These are phyloP conservation scores for Heterobasidion parviporum DNA, from an alignment of 1,284 basidiomycete species.

Conservation along the genomic window DNA sequence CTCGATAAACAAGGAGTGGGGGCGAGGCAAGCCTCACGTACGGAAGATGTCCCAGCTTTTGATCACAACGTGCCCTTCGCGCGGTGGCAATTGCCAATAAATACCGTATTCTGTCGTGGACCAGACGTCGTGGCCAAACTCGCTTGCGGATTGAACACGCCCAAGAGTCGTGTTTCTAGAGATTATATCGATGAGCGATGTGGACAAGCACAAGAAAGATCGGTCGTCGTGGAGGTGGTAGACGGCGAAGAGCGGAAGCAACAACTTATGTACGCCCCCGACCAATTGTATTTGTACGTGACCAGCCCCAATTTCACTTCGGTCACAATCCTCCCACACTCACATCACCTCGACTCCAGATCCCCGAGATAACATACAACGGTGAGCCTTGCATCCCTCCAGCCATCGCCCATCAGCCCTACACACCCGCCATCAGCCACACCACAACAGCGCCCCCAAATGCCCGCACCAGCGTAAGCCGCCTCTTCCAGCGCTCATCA, in stretches of 20 bases:
- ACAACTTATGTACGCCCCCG: not conserved
- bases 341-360: not conserved
- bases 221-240: not conserved
- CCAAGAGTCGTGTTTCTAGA: not conserved
- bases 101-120: slow-evolving; percentile 5
- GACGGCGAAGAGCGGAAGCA: not conserved
- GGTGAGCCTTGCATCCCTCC: no score
- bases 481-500: not conserved
- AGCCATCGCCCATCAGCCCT: no score
- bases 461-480: no score
- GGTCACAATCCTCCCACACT: not conserved
- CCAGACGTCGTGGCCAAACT: not conserved
- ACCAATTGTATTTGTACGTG: not conserved
- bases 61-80: slow-evolving; percentile 66
- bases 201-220: not conserved
- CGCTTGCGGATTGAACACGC: not conserved
- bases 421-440: no score
- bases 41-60: slow-evolving; percentile 47
- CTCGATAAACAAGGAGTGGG: slow-evolving; percentile 11
- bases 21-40: slow-evolving; percentile 39
- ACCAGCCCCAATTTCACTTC: not conserved
- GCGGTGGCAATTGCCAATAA: slow-evolving; percentile 32
- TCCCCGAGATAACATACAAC: not conserved
- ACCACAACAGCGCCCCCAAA: no score
- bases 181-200: not conserved